Evolutionary conservation across 306 rosid genomes (phyloP).

Genomic region (Medicago ruthenica): DNA sequence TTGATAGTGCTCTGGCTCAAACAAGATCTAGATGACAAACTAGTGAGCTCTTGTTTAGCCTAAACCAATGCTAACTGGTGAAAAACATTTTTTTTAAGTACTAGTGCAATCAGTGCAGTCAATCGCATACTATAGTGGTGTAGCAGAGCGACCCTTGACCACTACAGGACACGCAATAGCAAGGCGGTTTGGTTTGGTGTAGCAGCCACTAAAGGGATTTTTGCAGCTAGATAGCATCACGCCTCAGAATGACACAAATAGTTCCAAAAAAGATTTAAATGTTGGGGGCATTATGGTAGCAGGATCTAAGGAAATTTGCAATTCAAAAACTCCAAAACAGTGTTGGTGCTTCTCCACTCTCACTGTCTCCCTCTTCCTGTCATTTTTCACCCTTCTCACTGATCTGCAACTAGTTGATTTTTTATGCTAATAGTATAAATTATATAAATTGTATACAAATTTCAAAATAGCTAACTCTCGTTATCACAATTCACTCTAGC

Average conservation of each 20-base stretch:
- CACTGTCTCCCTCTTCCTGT: not conserved
- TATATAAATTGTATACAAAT: not conserved
- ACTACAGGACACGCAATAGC: not conserved
- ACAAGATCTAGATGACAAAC: conserved; percentile 1
- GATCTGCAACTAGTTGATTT: not conserved
- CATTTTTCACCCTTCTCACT: not conserved
- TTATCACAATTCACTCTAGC: not conserved
- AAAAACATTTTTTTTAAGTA: not conserved
- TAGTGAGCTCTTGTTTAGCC: not conserved
- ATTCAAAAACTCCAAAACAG: not conserved
- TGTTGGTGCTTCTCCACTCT: not conserved
- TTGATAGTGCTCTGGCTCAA: not conserved
- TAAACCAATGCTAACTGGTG: conserved; percentile 10
- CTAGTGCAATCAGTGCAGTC: not conserved
- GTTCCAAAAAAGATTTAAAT: not conserved
- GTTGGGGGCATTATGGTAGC: no score
- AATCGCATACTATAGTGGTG: not conserved
- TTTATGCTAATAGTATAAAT: not conserved
- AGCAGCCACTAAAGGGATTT: not conserved
- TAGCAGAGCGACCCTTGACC: not conserved
- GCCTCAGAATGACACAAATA: not conserved
- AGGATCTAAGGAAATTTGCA: not conserved
- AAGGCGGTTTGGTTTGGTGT: not conserved
- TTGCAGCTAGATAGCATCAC: not conserved
- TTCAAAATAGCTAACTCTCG: not conserved